phyloP scores from a whole-genome alignment of 305 asterid genomes.

The Fraxinus latifolia region DNA sequence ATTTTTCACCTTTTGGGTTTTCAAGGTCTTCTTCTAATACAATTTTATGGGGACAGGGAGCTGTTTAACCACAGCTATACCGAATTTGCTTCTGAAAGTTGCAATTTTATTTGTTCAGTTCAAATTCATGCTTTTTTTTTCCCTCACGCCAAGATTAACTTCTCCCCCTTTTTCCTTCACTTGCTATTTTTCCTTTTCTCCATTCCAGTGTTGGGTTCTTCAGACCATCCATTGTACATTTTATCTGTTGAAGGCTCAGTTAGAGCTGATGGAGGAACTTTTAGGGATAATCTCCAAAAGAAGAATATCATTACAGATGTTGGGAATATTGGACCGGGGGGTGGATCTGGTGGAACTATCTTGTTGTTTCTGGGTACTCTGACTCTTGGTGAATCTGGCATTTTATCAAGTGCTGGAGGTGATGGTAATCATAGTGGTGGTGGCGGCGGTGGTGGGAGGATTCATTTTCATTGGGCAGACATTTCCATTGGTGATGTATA shows the following conservation, averaged over 20 bases:
- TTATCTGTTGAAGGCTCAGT: constrained; percentile 76
- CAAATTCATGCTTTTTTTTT: constrained; percentile 14
- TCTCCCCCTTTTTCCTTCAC: constrained; percentile 5
- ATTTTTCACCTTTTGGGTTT: background rate
- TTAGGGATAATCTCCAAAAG: constrained; percentile 31
- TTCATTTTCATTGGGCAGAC: constrained; percentile 95
- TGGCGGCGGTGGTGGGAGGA: constrained; percentile 99
- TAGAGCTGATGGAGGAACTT: constrained; percentile 78
- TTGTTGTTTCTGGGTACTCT: constrained; percentile 67
- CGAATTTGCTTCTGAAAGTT: background rate
- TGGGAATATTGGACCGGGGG: constrained; percentile 62
- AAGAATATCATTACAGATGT: constrained; percentile 28
- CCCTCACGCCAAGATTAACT: background rate
- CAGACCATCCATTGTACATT: constrained; percentile 66
- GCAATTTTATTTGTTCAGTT: background rate
- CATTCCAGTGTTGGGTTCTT: constrained; percentile 76
- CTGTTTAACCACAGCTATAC: background rate
- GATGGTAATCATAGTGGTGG: constrained; percentile 68
- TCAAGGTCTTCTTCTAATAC: background rate
- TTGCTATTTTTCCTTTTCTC: constrained; percentile 23
- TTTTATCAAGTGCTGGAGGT: constrained; percentile 86
- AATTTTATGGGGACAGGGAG: background rate
- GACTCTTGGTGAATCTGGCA: constrained; percentile 56
- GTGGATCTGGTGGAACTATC: constrained; percentile 99
- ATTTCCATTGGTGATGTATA: constrained; percentile 91